phyloP scores from a whole-genome alignment of 306 rosid genomes.

The Cucumis cinereus region DNA sequence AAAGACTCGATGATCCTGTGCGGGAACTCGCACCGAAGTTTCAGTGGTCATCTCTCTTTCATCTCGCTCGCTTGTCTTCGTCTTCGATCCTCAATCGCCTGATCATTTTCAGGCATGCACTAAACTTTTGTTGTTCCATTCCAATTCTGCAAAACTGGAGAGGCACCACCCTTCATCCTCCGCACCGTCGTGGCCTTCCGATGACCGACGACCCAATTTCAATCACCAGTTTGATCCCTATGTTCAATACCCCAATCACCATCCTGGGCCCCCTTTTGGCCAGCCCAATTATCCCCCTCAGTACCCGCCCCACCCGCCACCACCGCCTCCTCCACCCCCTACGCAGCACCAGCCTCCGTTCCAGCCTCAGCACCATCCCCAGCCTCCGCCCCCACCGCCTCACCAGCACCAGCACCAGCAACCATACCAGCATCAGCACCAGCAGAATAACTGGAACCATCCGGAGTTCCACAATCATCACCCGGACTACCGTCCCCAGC shows the following conservation, averaged over 20 bases:
- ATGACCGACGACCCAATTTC: constrained; percentile 9
- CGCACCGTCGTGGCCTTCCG: constrained; percentile 22
- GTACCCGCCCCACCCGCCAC: neutral
- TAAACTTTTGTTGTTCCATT: neutral
- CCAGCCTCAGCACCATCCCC: neutral
- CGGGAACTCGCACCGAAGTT: neutral
- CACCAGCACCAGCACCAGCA: constrained; percentile 4
- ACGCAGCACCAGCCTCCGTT: neutral
- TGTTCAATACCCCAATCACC: constrained; percentile 13
- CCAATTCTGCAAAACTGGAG: constrained; percentile 19
- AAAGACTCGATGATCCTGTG: neutral
- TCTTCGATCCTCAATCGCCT: neutral
- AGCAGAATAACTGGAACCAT: constrained; percentile 9
- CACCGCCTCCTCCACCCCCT: constrained; percentile 4
- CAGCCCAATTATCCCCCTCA: constrained; percentile 2
- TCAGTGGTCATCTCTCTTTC: neutral
- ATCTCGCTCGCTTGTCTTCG: neutral
- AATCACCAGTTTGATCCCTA: constrained; percentile 8
- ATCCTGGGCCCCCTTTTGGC: constrained; percentile 16
- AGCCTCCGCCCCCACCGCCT: neutral
- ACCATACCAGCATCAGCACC: neutral
- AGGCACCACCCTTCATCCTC: constrained; percentile 16
- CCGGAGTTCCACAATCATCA: constrained; percentile 7
- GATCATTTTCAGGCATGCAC: neutral
- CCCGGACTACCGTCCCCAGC: constrained; percentile 4